Evolutionary conservation across 1,284 basidiomycete species (phyloP), one percentile per base, ranked within the genome.

Genomic region (Ganoderma sinense): DNA sequence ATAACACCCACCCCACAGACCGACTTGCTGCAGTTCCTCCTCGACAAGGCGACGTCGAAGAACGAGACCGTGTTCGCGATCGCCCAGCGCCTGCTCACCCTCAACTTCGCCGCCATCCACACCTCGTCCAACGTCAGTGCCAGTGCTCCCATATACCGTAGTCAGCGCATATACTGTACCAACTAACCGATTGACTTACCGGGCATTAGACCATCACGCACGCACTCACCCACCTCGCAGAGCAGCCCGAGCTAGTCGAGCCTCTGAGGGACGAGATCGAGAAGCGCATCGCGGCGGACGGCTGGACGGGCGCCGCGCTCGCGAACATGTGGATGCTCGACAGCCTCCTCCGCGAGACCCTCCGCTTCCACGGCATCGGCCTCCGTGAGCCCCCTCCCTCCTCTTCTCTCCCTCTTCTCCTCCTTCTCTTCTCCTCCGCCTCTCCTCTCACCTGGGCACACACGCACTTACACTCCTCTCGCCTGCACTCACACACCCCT

Each of bases 271-370:
- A 85, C 55, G 87, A 88, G 74, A 41, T 65, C 53, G 20, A 65
- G 29, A 18, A 26, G 16, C n/a, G 36, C 7, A 36, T 58, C 53
- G 14, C 45, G 4, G 75, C 77, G 39, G 80, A 86, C 36, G 86
- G 87, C 0, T 87, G 86, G 84, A 84, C 82, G 1, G 86, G 86
- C 72, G 73, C 74, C 0, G 78, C 83, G 0, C 76, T 88, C 64
- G 75, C 72, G 14, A 85, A 84, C 65, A 82, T 88, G 82, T 75
- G 78, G 67, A 85, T 85, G 67, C 71, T 88, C 31, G 87, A 89
- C 71, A 88, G 86, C 70, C 87, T 89, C 74, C 73, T 89, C 62
- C 82, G 84, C 62, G 87, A 88, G 73, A 82, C 82, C 0, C 81
- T 82, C 66, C 79, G 86, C 11, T 68, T 81, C 55, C 81, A 81